phyloP scores from a whole-genome alignment of 2,329 filamentous ascomycete species.

The Pezicula radicicola region DNA sequence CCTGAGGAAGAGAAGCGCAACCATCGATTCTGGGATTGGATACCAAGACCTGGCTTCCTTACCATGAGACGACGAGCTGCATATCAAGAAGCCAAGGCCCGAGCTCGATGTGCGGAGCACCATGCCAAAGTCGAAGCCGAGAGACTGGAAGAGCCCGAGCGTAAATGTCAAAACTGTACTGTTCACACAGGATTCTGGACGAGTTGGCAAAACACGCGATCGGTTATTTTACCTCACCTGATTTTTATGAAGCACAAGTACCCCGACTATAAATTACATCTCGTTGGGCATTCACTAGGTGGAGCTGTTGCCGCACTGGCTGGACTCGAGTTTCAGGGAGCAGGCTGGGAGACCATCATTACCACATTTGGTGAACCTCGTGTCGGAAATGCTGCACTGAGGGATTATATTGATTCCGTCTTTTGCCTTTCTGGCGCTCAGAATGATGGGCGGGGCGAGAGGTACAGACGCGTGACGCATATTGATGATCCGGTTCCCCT shows the following conservation, averaged over 20 bases:
- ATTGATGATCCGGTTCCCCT: constrained; percentile 83
- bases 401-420: constrained; percentile 15
- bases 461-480: constrained; percentile 81
- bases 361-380: constrained; percentile 93
- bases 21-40: constrained; percentile 7
- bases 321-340: constrained; percentile 70
- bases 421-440: constrained; percentile 8
- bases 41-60: constrained; percentile 4
- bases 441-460: neutral
- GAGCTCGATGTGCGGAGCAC: neutral
- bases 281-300: constrained; percentile 86
- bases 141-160: constrained; percentile 21
- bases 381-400: constrained; percentile 56
- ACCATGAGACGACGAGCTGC: neutral
- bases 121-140: neutral
- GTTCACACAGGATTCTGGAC: constrained; percentile 88
- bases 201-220: constrained; percentile 76
- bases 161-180: constrained; percentile 78
- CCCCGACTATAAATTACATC: constrained; percentile 68
- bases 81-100: neutral
- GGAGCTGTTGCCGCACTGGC: constrained; percentile 89
- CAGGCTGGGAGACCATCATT: constrained; percentile 72
- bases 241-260: constrained; percentile 55
- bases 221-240: constrained; percentile 66
- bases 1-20: neutral